These are phyloP conservation scores for Trypanosoma rangeli DNA, from an alignment of 208 protist genomes.

Conservation along the genomic window DNA sequence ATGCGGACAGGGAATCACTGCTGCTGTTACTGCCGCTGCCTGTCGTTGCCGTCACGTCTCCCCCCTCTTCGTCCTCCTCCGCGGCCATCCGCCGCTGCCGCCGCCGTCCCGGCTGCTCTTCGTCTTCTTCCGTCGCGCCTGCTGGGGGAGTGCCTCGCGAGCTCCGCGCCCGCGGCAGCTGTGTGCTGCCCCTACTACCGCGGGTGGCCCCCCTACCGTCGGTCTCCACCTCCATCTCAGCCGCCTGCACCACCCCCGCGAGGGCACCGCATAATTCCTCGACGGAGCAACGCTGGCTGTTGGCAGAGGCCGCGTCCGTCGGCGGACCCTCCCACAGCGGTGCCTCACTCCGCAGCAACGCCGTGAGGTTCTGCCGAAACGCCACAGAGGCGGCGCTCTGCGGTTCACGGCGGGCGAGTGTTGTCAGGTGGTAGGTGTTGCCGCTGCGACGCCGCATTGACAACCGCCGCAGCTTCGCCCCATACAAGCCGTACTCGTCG, in stretches of 20 bases:
- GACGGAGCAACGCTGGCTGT: not conserved
- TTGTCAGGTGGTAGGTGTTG: constrained; percentile 11
- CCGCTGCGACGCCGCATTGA: constrained; percentile 3
- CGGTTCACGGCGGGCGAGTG: constrained; percentile 5
- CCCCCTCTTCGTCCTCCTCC: not conserved
- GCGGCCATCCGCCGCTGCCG: not conserved
- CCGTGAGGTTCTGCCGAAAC: constrained; percentile 9
- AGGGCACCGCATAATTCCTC: constrained; percentile 14
- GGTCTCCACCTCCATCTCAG: not conserved
- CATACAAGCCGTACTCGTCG: constrained; percentile 44
- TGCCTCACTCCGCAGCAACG: constrained; percentile 7
- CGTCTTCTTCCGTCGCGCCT: not conserved
- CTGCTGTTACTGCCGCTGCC: not conserved
- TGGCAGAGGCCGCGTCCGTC: not conserved
- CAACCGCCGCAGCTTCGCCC: constrained; percentile 9
- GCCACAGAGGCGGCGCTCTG: constrained; percentile 9
- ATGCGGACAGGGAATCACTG: not conserved
- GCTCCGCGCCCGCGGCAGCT: too few relatives aligned
- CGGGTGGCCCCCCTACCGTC: not conserved
- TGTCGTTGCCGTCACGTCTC: not conserved
- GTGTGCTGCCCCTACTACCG: not conserved
- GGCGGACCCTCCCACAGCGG: constrained; percentile 11
- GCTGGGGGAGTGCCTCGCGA: not conserved
- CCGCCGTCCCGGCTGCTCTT: not conserved
- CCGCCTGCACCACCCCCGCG: not conserved